Conservation (phyloP, 176 grass and related monocot species). For the Oryza coarctata region DNA sequence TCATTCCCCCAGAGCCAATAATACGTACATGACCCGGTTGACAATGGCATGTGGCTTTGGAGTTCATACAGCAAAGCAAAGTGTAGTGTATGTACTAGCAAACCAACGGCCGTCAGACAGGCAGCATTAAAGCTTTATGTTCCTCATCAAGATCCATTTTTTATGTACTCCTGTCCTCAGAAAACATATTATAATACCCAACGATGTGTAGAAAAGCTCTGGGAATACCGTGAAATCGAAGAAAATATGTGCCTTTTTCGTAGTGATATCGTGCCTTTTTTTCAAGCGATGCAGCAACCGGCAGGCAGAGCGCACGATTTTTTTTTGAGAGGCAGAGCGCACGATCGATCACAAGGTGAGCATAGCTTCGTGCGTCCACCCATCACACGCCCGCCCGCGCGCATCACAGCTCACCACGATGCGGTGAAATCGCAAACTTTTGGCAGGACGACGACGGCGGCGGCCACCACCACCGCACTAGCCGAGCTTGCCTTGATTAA, state of each 20-base stretch:
- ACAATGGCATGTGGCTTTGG: not conserved
- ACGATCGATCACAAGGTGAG: not conserved
- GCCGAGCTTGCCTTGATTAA: not conserved
- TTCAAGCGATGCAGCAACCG: not conserved
- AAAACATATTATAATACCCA: not conserved
- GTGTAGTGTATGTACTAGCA: not conserved
- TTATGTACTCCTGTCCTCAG: not conserved
- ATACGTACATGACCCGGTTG: not conserved
- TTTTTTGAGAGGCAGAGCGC: not conserved
- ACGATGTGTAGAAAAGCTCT: not conserved
- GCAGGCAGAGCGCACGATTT: not conserved
- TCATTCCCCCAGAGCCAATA: not conserved
- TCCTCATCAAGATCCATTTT: not conserved
- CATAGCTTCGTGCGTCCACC: not conserved
- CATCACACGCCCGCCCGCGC: not conserved
- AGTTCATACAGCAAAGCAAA: not conserved
- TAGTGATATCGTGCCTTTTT: not conserved
- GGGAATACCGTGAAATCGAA: not conserved
- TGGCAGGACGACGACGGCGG: not conserved
- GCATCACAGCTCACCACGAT: conserved; percentile 17
- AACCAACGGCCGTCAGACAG: not conserved
- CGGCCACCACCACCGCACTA: not conserved
- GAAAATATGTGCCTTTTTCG: not conserved
- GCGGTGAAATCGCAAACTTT: not conserved
- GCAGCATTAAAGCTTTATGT: not conserved